A percentile compares a stretch with the other conserved stretches of the same genome.
phyloP scores from a whole-genome alignment of 129 eudicot species.

The Deinandra increscens region DNA sequence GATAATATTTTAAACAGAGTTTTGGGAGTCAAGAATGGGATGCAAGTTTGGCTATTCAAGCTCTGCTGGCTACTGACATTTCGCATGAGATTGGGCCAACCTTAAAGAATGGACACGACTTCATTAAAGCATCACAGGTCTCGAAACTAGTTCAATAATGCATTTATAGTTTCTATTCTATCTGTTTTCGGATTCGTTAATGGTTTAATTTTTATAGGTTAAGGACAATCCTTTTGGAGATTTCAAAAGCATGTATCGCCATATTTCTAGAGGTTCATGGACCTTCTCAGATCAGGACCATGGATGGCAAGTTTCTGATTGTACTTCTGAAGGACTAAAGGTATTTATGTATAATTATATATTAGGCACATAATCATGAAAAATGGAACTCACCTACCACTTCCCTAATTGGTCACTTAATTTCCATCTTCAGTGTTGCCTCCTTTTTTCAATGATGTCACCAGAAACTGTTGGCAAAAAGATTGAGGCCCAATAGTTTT shows the following conservation, averaged over 20 bases:
- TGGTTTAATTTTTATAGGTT: constrained; percentile 35
- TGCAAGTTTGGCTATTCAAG: constrained; percentile 60
- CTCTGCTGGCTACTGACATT: constrained; percentile 56
- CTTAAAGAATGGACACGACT: constrained; percentile 65
- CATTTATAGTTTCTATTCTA: not conserved
- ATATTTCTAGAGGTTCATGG: constrained; percentile 78
- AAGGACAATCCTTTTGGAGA: constrained; percentile 74
- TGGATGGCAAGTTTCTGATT: constrained; percentile 81
- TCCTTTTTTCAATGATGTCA: constrained; percentile 62
- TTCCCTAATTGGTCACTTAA: not conserved
- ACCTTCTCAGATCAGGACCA: constrained; percentile 82
- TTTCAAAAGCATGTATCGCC: constrained; percentile 67
- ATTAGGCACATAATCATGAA: no score
- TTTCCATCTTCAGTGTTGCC: constrained; percentile 51
- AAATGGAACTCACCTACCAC: no score
- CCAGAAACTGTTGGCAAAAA: constrained; percentile 61
- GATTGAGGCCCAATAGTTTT: constrained; percentile 39
- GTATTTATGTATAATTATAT: constrained; percentile 37
- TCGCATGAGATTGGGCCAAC: constrained; percentile 49
- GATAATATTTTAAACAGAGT: constrained; percentile 41
- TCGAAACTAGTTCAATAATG: not conserved
- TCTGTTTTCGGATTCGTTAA: not conserved
- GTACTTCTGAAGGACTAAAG: constrained; percentile 80
- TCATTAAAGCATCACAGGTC: constrained; percentile 84
- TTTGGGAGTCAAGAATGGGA: constrained; percentile 86